Base-by-base conservation (phyloP, 2,329 filamentous ascomycete genomes). In the Tolypocladium album region DNA sequence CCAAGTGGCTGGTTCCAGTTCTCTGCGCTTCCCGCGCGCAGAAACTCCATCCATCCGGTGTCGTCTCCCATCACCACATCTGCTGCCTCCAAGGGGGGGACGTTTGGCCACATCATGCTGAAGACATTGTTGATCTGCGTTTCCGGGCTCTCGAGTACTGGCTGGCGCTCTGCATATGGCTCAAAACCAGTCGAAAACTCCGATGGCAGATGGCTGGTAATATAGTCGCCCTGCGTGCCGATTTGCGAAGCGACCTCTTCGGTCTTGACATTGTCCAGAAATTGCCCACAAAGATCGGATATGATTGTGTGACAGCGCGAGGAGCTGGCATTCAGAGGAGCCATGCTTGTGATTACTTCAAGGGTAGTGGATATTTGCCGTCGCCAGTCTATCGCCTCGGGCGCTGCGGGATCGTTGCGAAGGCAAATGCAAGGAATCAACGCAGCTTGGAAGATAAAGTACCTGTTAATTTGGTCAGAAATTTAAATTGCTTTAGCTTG, bases 381-480 rank as follows among this genome's bases (percentile, higher is more conserved):
- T 11, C 74, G 70, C 77, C 77, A 80, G 59, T 71, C 71, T 1
- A 66, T 47, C 9, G 75, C 74, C 12, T 71, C 64, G 2, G 67
- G 59, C 1, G 75, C 72, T 8, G 65, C 63, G 0, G 77, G 75
- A 6, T 75, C 68, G 58, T 77, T 78, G 7, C 77, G 75, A 2
- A 80, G 70, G 60, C 76, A 79, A 13, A 79, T 75, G 55, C 73
- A 76, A 1, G 78, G 79, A 12, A 81, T 79, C 20, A 81, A 67
- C 2, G 74, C 75, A 0, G 78, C 77, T 60, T 80, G 78, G 59
- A 81, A 81, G 6, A 80, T 69, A 60, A 80, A 80, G 63, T 78
- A 80, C 45, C 77, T 74, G 27, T 0, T 50, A 20, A 12, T 9
- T 13, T 5, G 9, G 50, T 53, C 20, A 53, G 50, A n/a, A 2